Conservation (phyloP, 2,329 filamentous ascomycete species). For the Magnaporthiopsis rhizophila region DNA sequence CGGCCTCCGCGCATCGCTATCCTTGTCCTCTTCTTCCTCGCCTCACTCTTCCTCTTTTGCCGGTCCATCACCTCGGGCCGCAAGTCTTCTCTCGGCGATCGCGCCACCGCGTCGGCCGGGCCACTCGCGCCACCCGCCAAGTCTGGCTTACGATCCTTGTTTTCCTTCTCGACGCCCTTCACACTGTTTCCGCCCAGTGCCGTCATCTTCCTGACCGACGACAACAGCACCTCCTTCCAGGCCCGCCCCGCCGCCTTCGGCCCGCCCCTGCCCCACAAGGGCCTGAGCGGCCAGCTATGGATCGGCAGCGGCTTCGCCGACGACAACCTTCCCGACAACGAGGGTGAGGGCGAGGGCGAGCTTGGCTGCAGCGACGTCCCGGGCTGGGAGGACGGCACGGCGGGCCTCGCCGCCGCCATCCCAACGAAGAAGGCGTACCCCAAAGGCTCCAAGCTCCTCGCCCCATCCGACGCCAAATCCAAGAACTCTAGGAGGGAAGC, state of each 20-base stretch:
- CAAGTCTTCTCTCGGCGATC: neutral
- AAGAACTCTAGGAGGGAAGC: constrained; percentile 28
- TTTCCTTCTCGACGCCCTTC: constrained; percentile 68
- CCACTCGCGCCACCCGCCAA: neutral
- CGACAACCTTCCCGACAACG: constrained; percentile 56
- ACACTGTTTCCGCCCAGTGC: constrained; percentile 92
- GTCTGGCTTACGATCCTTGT: constrained; percentile 46
- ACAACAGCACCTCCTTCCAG: constrained; percentile 96
- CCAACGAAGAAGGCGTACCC: constrained; percentile 23
- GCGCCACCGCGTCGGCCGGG: neutral
- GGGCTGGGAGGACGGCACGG: constrained; percentile 64
- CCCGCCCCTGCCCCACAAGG: constrained; percentile 63
- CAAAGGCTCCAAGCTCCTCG: neutral
- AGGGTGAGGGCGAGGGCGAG: constrained; percentile 79
- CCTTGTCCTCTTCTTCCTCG: constrained; percentile 44
- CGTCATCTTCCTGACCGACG: constrained; percentile 91
- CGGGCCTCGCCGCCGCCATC: constrained; percentile 13
- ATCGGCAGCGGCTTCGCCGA: constrained; percentile 88
- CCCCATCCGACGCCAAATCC: constrained; percentile 15
- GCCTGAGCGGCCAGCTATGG: constrained; percentile 86
- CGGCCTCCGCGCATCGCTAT: constrained; percentile 43
- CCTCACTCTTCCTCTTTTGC: constrained; percentile 46
- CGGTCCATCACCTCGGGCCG: constrained; percentile 37
- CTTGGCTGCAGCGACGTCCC: constrained; percentile 92
- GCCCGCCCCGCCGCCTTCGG: constrained; percentile 92